Evolutionary conservation across 306 rosid genomes (phyloP), one percentile per base, ranked within the genome.

Genomic region (Heteromeles arbutifolia): DNA sequence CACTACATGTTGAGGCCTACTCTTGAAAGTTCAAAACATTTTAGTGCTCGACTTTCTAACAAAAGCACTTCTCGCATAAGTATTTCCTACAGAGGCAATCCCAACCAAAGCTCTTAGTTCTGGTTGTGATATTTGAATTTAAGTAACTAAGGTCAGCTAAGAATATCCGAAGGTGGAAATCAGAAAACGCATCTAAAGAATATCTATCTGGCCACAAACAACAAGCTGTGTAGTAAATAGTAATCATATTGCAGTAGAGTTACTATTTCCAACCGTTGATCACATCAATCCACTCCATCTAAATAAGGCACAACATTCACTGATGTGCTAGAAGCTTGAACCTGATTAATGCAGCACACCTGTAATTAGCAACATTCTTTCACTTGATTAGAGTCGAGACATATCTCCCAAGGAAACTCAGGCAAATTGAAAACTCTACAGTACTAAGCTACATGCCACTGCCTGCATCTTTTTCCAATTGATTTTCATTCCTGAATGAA

Each of bases 401-500:
- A 79, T 61, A 82, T 67, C 69, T 76, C 77, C 79, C 82, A 14
- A 43, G 74, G 45, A 76, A 77, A 81, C 85, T 85, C 80, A 65
- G 69, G 54, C 64, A 79, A 72, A 69, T 21, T 45, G 62, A 74
- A 80, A 80, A 79, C 72, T 84, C 86, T 37, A 78, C 70, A 71
- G 67, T 78, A 77, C 66, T 54, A 69, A 80, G 79, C 87, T 85
- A 89, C 82, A 85, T 52, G 68, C 78, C 83, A 56, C 78, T 32
- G 59, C 86, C 90, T 45, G 85, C 84, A 76, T 78, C 80, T 81
- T 84, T 83, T 41, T 82, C 84, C 82, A 85, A 58, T 48, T 71
- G 87, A 81, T 84, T 87, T 21, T 79, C 81, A 54, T 70, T 83
- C 69, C 88, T 73, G 31, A 73, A 63, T 53, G 91, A 70, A 56